phyloP scores from a whole-genome alignment of 2,329 filamentous ascomycete genomes.

The Aureobasidium sp. region DNA sequence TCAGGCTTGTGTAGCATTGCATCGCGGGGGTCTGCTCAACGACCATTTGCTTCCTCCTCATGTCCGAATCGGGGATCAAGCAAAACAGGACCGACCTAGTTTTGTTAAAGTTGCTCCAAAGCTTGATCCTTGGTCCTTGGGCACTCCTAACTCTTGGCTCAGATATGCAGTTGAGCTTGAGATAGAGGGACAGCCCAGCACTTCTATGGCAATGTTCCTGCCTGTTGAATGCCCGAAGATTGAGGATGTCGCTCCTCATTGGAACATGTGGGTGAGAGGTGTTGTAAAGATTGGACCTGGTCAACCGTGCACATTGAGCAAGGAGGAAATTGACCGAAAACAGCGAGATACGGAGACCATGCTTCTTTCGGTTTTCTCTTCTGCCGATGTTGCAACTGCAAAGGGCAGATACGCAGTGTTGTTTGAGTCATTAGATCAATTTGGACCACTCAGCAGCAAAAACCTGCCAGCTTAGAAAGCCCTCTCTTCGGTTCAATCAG shows the following conservation, averaged over 20 bases:
- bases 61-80: constrained; percentile 31
- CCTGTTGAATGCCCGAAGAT: constrained; percentile 21
- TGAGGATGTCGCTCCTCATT: constrained; percentile 28
- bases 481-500: neutral
- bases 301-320: neutral
- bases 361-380: constrained; percentile 1
- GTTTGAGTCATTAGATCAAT: constrained; percentile 9
- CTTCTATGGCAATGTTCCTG: constrained; percentile 27
- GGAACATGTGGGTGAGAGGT: constrained; percentile 26
- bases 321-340: neutral
- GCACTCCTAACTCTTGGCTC: neutral
- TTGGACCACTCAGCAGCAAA: neutral
- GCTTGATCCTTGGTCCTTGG: constrained; percentile 13
- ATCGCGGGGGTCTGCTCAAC: constrained; percentile 77
- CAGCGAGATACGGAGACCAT: constrained; percentile 12
- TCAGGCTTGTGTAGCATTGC: constrained; percentile 76
- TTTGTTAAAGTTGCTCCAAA: constrained; percentile 26
- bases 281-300: neutral
- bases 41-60: constrained; percentile 76
- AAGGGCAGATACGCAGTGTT: constrained; percentile 15
- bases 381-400: neutral
- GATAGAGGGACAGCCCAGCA: constrained; percentile 1
- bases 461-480: neutral
- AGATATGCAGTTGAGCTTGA: constrained; percentile 9
- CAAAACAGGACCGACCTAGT: constrained; percentile 29